Conservation (phyloP, 345 rosid species). For the Geranium rotundifolium region DNA sequence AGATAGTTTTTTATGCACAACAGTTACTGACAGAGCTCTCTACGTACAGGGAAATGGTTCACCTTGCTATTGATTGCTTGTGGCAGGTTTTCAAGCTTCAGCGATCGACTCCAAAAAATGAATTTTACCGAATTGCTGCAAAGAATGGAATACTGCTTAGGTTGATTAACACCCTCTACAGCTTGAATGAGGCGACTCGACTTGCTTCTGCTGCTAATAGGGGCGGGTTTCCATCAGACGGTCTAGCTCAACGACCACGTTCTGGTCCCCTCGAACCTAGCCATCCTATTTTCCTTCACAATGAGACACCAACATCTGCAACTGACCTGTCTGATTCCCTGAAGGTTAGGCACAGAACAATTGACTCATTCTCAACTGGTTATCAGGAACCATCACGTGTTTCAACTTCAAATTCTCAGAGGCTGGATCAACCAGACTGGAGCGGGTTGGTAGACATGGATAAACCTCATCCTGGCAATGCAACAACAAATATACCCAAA, state of each 20-base stretch:
- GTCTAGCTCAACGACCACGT: conserved; percentile 44
- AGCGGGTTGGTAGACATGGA: conserved; percentile 41
- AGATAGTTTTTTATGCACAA: no score
- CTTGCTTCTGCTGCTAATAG: conserved; percentile 62
- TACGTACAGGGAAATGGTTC: conserved; percentile 94
- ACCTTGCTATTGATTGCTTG: conserved; percentile 98
- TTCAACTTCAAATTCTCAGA: conserved; percentile 64
- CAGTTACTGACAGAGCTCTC: conserved; percentile 9
- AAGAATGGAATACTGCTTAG: conserved; percentile 78
- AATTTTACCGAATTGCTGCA: conserved; percentile 91
- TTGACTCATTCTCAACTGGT: conserved; percentile 13
- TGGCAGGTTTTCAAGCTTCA: conserved; percentile 99
- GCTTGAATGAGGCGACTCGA: conserved; percentile 92
- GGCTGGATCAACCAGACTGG: conserved; percentile 52
- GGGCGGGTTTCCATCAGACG: conserved; percentile 46
- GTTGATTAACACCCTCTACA: conserved; percentile 86
- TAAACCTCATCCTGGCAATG: conserved; percentile 53
- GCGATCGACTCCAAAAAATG: conserved; percentile 89
- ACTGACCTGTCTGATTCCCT: conserved; percentile 33
- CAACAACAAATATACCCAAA: conserved; percentile 22
- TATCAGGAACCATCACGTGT: conserved; percentile 57
- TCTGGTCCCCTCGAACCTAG: conserved; percentile 69
- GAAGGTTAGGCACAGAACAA: no score
- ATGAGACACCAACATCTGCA: conserved; percentile 34
- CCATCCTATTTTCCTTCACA: conserved; percentile 54